Evolutionary conservation across 768 basidiomycete genomes (phyloP).

Genomic region (Pleurotus platypus): DNA sequence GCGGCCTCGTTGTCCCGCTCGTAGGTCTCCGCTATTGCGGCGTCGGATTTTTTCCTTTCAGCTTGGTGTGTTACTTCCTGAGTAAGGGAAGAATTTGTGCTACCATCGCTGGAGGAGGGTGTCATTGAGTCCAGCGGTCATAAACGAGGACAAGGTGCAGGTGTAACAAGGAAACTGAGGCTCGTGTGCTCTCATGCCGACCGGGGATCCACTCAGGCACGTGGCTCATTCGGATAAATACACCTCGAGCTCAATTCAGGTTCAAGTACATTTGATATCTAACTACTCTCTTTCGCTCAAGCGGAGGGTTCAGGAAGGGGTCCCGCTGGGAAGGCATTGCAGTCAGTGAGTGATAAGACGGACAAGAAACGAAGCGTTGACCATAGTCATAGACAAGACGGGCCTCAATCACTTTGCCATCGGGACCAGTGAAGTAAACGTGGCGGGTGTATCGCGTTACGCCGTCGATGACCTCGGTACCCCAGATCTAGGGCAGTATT

Average conservation of each 20-base stretch:
- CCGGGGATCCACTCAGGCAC: too few relatives aligned
- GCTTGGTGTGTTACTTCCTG: neutral
- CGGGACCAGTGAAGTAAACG: slow-evolving; percentile 60
- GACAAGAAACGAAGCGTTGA: slow-evolving; percentile 27
- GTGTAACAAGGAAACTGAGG: neutral
- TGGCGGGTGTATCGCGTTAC: slow-evolving; percentile 60
- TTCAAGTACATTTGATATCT: too few relatives aligned
- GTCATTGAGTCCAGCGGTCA: neutral
- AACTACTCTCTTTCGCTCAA: too few relatives aligned
- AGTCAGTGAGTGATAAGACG: neutral
- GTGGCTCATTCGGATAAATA: too few relatives aligned
- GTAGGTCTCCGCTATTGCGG: neutral
- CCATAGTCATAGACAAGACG: slow-evolving; percentile 68
- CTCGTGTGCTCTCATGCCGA: too few relatives aligned
- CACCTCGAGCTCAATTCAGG: too few relatives aligned
- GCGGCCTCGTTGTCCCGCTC: slow-evolving; percentile 13
- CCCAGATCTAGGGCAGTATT: slow-evolving; percentile 45
- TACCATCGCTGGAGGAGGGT: slow-evolving; percentile 4
- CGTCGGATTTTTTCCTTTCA: neutral
- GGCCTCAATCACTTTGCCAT: slow-evolving; percentile 51
- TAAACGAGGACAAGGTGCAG: neutral
- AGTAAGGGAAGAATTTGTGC: neutral
- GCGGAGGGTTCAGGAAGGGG: too few relatives aligned
- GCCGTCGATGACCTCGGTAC: slow-evolving; percentile 54
- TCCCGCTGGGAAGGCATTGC: too few relatives aligned